phyloP scores from a whole-genome alignment of 106 monocot genomes.

The Phalaenopsis aphrodite region DNA sequence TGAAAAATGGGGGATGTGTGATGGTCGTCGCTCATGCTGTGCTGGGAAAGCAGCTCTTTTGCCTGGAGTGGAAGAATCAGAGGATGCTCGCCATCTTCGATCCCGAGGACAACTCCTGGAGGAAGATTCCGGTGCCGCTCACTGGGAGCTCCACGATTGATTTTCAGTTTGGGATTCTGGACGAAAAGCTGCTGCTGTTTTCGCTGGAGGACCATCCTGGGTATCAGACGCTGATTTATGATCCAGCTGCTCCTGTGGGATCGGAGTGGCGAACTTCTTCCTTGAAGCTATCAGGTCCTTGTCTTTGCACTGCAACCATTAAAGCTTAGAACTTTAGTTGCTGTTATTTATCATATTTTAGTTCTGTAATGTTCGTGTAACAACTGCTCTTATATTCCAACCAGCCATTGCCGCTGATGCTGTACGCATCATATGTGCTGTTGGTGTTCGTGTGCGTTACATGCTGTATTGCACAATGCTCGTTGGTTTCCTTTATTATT shows the following conservation, averaged over 20 bases:
- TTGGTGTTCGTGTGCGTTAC: too few species aligned
- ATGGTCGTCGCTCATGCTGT: conserved; percentile 84
- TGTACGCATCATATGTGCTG: too few species aligned
- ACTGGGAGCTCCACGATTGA: conserved; percentile 44
- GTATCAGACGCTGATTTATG: conserved; percentile 61
- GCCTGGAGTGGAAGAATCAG: conserved; percentile 89
- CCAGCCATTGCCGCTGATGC: neutral
- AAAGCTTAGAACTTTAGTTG: conserved; percentile 11
- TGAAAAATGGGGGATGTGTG: conserved; percentile 65
- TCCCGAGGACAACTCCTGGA: conserved; percentile 43
- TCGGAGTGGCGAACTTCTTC: conserved; percentile 44
- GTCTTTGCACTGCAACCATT: conserved; percentile 65
- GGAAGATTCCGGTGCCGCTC: conserved; percentile 39
- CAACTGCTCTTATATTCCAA: too few species aligned
- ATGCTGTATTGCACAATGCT: too few species aligned
- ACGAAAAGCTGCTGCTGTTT: conserved; percentile 57
- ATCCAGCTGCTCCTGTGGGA: conserved; percentile 42
- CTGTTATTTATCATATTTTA: neutral
- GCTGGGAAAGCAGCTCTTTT: conserved; percentile 52
- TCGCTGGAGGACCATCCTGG: conserved; percentile 36
- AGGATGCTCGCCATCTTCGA: conserved; percentile 56
- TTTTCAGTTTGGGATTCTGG: conserved; percentile 51
- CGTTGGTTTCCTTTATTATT: too few species aligned
- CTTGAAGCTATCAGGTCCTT: conserved; percentile 47
- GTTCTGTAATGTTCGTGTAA: too few species aligned